Evolutionary conservation across 441 rosid species (phyloP), one percentile per base, ranked within the genome.

Genomic region (Dalechampia spathulata): DNA sequence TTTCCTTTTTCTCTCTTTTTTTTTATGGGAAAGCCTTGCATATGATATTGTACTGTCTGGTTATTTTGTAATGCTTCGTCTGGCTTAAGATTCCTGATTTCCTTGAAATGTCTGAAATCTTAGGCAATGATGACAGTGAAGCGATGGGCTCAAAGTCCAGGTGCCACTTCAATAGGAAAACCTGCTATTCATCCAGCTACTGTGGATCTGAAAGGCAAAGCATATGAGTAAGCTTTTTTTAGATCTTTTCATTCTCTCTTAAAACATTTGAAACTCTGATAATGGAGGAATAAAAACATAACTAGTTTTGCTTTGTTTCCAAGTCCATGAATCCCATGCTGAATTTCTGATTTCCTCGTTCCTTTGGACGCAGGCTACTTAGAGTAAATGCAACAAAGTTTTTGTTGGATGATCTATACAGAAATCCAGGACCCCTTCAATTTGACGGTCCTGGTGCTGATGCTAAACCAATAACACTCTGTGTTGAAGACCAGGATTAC

Each of bases 401-500:
- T 75, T 81, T 87, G 78, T 52, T 85, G 80, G 96, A 90, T 51
- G 99, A 93, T 56, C 64, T 85, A 39, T 93, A 93, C 80, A 87
- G 99, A 78, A 93, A 93, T 74, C 97, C 97, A 10, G 99, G 97
- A 47, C 97, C 97, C 7, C 81, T 93, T 69, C 99, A 93, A 73
- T 93, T 71, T 51, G 96, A 90, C 56, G 99, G 97, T 56, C 97
- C 95, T 12, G 99, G 99, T 64, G 86, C 96, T 37, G 99, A 93
- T 72, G 78, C 96, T 26, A 90, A 81, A 79, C 83, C 95, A 40
- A 71, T 90, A 43, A 78, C 78, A 39, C 81, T 90, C 3, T 83
- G 95, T 45, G 97, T 93, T 60, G 99, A 93, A 78, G 99, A 93
- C 69, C 95, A 86, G 80, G 99, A 93, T 80, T 93, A 93, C 87